phyloP scores from a whole-genome alignment of 805 yeast species.

The Suhomyces sp. region DNA sequence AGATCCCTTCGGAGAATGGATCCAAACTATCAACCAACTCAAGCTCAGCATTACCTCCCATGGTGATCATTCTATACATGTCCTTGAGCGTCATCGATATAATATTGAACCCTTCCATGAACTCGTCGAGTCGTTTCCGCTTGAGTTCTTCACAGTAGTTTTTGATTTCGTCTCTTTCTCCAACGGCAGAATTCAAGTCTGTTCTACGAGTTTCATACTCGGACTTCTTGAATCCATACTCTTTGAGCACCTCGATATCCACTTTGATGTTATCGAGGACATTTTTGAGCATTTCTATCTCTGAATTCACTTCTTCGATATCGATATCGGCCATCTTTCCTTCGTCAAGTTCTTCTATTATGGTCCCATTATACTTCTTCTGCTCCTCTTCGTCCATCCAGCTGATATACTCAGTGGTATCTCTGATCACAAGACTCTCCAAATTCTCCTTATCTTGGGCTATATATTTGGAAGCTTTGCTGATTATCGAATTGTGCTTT shows the following conservation, averaged over 20 bases:
- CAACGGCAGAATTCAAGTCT: conserved; percentile 68
- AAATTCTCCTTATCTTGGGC: conserved; percentile 40
- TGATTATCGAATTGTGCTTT: conserved; percentile 43
- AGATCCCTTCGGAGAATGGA: conserved; percentile 96
- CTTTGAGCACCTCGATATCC: conserved; percentile 72
- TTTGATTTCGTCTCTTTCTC: conserved; percentile 61
- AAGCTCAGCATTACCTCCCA: conserved; percentile 98
- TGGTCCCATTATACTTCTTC: conserved; percentile 30
- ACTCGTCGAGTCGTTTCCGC: conserved; percentile 75
- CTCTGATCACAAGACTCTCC: conserved; percentile 47
- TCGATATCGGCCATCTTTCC: conserved; percentile 52
- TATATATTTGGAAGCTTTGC: conserved; percentile 38
- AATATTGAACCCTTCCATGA: conserved; percentile 86
- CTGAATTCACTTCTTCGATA: conserved; percentile 45
- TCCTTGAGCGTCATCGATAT: conserved; percentile 88
- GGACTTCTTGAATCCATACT: conserved; percentile 62
- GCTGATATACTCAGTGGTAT: conserved; percentile 47
- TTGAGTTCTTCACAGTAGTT: conserved; percentile 64
- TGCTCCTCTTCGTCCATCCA: conserved; percentile 47
- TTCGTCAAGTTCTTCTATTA: conserved; percentile 43
- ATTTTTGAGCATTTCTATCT: conserved; percentile 53
- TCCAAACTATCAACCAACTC: conserved; percentile 94
- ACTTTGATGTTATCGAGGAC: conserved; percentile 55
- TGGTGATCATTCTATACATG: conserved; percentile 97
- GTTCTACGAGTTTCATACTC: conserved; percentile 64